Conservation (phyloP, 192 early-diverging fungal species). For the Coemansia sp. region DNA sequence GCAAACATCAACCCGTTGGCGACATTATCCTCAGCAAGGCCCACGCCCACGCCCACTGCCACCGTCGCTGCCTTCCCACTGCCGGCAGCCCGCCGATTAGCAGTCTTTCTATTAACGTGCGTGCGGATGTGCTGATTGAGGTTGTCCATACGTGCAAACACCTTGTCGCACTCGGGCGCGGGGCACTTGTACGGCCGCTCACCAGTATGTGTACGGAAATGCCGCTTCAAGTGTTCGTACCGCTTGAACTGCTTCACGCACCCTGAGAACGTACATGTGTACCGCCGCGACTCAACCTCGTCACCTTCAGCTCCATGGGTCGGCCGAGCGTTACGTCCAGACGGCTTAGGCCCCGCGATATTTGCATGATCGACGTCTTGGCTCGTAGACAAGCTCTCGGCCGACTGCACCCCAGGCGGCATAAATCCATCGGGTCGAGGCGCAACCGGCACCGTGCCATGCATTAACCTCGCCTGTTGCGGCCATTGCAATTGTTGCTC, state of each 20-base stretch:
- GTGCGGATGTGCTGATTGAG: constrained; percentile 67
- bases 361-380: not conserved
- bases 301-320: not conserved
- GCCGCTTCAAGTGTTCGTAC: constrained; percentile 76
- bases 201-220: constrained; percentile 76
- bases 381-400: not conserved
- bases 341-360: not conserved
- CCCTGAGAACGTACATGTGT: constrained; percentile 44
- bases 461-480: not conserved
- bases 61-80: not conserved
- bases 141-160: constrained; percentile 77
- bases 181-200: constrained; percentile 74
- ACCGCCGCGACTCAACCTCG: constrained; percentile 33
- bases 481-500: not conserved
- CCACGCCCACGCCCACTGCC: not conserved
- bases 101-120: constrained; percentile 56
- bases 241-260: constrained; percentile 74
- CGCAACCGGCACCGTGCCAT: not conserved
- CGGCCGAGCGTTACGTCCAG: not conserved
- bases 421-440: not conserved
- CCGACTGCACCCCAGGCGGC: not conserved
- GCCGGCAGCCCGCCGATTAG: constrained; percentile 12
- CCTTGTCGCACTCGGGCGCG: constrained; percentile 68
- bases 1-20: not conserved
- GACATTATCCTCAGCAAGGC: not conserved